Base-by-base conservation (phyloP, 2,329 filamentous ascomycete species). In the Bimuria novae-zelandiae region DNA sequence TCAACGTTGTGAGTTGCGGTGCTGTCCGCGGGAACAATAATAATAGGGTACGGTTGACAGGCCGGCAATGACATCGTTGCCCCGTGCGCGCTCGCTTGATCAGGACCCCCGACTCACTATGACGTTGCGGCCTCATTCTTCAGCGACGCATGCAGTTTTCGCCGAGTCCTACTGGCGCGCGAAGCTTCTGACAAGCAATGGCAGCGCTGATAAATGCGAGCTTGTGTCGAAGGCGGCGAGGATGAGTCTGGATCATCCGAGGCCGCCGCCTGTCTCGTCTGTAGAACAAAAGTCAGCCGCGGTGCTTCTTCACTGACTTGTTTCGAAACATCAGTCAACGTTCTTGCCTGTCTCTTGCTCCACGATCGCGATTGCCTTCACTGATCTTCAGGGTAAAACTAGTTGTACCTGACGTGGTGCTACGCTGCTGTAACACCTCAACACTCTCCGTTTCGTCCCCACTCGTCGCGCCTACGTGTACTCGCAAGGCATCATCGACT, bases 181-280 rank as follows among this genome's bases (percentile, higher is more conserved):
- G 30, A 37, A 37, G 33, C 22, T 21, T 45, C 30, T 27, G 21
- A 29, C 37, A 49, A 36, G 33, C 44, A n/a, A 14, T 23, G 8
- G 3, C n/a, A n/a, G 32, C 40, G 48, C 40, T 45, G 48, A 51
- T 45, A 44, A 51, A 45, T 45, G 40, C 22, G 39, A 16, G 48
- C 45, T 49, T 32, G 33, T 10, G 30, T 29, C 7, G 16, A 36
- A 8, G 6, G 5, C 35, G 12, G 21, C 16, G 23, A 48, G 16
- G n/a, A 40, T 39, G 35, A 48, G 45, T 23, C 30, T 17, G 21
- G 45, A 48, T 48, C 45, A 33, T 25, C 45, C 30, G 33, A 11
- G 8, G 7, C 21, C 16, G 21, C n/a, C 22, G 32, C 19, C 30
- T 47, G 44, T 4, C 8, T n/a, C 7, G 6, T 27, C 39, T 16